Evolutionary conservation across 2,329 filamentous ascomycete species (phyloP).

Genomic region (Trichocomaceae sp.): DNA sequence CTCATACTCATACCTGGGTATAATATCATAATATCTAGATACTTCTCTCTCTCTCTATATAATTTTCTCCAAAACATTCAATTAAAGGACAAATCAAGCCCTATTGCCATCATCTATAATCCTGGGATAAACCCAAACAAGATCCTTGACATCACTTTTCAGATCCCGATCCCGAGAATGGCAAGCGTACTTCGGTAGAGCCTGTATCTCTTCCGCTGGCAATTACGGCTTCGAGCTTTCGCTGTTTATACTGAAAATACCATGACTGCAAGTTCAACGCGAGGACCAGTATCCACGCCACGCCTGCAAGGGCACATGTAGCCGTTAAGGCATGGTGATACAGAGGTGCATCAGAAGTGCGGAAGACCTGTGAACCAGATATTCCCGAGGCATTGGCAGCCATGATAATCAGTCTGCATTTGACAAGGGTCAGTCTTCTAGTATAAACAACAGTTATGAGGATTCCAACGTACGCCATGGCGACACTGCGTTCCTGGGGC

Average conservation of each 20-base stretch:
- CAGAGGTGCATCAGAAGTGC: constrained; percentile 12
- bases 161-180: neutral
- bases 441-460: neutral
- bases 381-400: constrained; percentile 43
- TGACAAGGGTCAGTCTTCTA: neutral
- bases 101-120: too few relatives aligned
- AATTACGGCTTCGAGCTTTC: neutral
- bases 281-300: constrained; percentile 5
- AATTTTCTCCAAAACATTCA: too few relatives aligned
- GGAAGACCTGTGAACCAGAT: constrained; percentile 11
- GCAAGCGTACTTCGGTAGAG: neutral
- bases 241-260: neutral
- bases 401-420: constrained; percentile 47
- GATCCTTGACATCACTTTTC: neutral
- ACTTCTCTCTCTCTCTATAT: too few relatives aligned
- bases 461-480: constrained; percentile 49
- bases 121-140: neutral
- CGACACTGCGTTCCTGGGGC: constrained; percentile 52
- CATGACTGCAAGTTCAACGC: constrained; percentile 8
- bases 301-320: constrained; percentile 5
- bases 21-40: too few relatives aligned
- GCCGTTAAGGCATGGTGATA: constrained; percentile 11
- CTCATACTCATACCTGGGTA: too few relatives aligned
- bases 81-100: too few relatives aligned
- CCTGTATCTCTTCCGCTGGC: neutral